phyloP scores from a whole-genome alignment of 345 rosid species.

The Kandelia obovata region DNA sequence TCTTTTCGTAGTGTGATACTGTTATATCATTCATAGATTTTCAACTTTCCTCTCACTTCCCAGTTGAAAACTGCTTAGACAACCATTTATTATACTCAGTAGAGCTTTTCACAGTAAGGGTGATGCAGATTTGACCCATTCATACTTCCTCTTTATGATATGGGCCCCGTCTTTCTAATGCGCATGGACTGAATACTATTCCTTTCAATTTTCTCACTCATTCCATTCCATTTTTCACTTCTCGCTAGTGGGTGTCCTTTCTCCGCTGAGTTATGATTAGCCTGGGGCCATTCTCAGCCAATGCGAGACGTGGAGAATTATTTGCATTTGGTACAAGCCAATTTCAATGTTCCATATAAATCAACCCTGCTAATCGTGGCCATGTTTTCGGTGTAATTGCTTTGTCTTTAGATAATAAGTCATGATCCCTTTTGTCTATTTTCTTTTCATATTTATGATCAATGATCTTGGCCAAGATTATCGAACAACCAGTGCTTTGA shows the following conservation, averaged over 20 bases:
- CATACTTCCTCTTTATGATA: not conserved
- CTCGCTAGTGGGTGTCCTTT: constrained; percentile 3
- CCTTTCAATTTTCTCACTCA: not conserved
- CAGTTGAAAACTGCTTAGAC: not conserved
- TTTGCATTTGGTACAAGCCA: too few relatives aligned
- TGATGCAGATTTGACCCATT: constrained; percentile 16
- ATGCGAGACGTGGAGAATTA: not conserved
- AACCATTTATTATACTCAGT: not conserved
- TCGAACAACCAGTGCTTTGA: too few relatives aligned
- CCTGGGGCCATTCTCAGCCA: not conserved
- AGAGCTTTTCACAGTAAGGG: constrained; percentile 7
- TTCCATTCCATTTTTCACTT: too few relatives aligned
- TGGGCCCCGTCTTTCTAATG: constrained; percentile 4
- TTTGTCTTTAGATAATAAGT: not conserved
- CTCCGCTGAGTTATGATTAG: constrained; percentile 1
- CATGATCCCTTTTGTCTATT: not conserved
- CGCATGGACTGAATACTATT: constrained; percentile 10
- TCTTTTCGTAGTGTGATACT: not conserved
- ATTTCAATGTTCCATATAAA: not conserved
- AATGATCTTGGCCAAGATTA: too few relatives aligned
- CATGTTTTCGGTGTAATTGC: not conserved
- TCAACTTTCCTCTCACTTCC: constrained; percentile 10
- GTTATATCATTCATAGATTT: not conserved
- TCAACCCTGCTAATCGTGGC: not conserved
- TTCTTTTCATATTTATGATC: not conserved